phyloP scores from a whole-genome alignment of 2,329 filamentous ascomycete genomes.

The Penicillium sp. region DNA sequence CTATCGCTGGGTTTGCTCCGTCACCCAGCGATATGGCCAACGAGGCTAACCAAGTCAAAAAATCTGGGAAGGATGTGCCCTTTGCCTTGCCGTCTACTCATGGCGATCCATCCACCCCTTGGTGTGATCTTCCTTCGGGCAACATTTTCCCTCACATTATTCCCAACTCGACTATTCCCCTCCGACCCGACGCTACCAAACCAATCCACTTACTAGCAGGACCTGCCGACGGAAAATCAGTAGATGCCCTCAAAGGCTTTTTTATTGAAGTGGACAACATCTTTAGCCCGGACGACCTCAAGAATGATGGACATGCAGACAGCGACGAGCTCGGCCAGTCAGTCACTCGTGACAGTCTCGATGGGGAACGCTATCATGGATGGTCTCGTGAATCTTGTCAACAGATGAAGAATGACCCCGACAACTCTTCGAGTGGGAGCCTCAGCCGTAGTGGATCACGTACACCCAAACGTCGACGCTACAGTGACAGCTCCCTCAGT shows the following conservation, averaged over 20 bases:
- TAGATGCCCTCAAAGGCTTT: slow-evolving; percentile 67
- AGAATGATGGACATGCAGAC: slow-evolving; percentile 56
- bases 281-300: slow-evolving; percentile 55
- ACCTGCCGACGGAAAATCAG: slow-evolving; percentile 65
- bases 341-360: slow-evolving; percentile 59
- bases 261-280: slow-evolving; percentile 69
- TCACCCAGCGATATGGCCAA: slow-evolving; percentile 27
- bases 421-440: slow-evolving; percentile 44
- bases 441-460: slow-evolving; percentile 51
- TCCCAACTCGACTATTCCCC: slow-evolving; percentile 71
- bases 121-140: slow-evolving; percentile 78
- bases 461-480: slow-evolving; percentile 38
- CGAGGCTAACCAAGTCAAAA: slow-evolving; percentile 44
- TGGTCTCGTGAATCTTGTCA: slow-evolving; percentile 81
- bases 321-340: slow-evolving; percentile 74
- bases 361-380: slow-evolving; percentile 78
- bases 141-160: slow-evolving; percentile 78
- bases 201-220: slow-evolving; percentile 69
- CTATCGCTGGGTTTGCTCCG: slow-evolving; percentile 33
- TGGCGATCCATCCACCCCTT: slow-evolving; percentile 70
- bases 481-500: slow-evolving; percentile 39
- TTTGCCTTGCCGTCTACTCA: slow-evolving; percentile 74
- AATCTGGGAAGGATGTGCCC: slow-evolving; percentile 52
- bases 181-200: slow-evolving; percentile 68
- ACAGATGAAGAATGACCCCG: slow-evolving; percentile 64